phyloP scores from a whole-genome alignment of 1,139 yeast genomes.

The Candida glucosophila region DNA sequence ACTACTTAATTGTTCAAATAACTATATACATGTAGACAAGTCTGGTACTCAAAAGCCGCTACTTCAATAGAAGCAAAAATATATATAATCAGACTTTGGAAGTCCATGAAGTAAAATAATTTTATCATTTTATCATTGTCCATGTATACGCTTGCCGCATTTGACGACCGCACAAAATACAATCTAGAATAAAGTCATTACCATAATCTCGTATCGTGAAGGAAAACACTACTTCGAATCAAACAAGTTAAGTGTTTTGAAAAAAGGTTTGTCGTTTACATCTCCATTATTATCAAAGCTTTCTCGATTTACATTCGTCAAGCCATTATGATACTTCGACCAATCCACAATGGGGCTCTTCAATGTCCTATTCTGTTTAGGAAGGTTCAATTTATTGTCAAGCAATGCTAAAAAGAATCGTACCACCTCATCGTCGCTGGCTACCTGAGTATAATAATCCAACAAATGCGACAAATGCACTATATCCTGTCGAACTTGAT shows the following conservation, averaged over 20 bases:
- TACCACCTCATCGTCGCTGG: slow-evolving; percentile 17
- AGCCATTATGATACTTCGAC: slow-evolving; percentile 19
- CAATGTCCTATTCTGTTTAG: slow-evolving; percentile 26
- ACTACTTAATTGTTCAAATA: too few relatives aligned
- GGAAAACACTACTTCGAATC: slow-evolving; percentile 4
- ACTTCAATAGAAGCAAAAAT: too few relatives aligned
- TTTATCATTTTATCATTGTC: too few relatives aligned
- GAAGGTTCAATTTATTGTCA: slow-evolving; percentile 24
- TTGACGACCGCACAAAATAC: too few relatives aligned
- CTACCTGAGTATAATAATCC: slow-evolving; percentile 9
- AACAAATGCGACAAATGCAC: slow-evolving; percentile 21
- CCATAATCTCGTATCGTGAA: slow-evolving; percentile 1
- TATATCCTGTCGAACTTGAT: slow-evolving; percentile 22
- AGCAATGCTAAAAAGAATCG: slow-evolving; percentile 21
- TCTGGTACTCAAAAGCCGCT: too few relatives aligned
- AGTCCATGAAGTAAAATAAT: too few relatives aligned
- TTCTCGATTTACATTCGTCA: slow-evolving; percentile 8
- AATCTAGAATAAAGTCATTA: neutral
- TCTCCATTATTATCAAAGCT: slow-evolving; percentile 6
- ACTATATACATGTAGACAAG: too few relatives aligned
- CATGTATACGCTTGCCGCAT: too few relatives aligned
- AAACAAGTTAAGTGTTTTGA: slow-evolving; percentile 21
- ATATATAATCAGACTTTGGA: too few relatives aligned
- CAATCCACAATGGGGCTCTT: slow-evolving; percentile 32
- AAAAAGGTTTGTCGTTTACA: slow-evolving; percentile 14